Base-by-base conservation (phyloP, 2,329 filamentous ascomycete genomes). In the Ceratocystis ficicola region DNA sequence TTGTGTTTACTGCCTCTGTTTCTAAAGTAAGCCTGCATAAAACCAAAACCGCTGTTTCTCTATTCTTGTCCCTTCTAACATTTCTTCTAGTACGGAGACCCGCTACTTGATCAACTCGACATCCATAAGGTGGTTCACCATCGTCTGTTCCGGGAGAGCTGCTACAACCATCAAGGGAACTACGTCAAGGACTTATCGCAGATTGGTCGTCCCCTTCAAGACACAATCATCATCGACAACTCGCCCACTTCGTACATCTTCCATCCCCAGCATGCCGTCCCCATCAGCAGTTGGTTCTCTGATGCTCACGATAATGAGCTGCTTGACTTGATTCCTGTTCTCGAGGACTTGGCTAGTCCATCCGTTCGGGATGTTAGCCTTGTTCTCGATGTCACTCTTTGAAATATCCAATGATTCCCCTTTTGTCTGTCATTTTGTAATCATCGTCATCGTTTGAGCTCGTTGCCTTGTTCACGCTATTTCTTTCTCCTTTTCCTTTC, bases 251-350 rank as follows among this genome's bases (percentile, higher is more conserved):
- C 93, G 12, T 99, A 99, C 79, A 97, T 99, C 72, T 99, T 99
- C 83, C 94, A 99, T 75, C 94, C 94, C 28, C 93, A 99, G 79
- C 94, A 99, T 75, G 94, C 94, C 68, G 93, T 99, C 62, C 94
- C 94, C 30, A 99, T 99, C 78, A 96, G 92, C 83, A 97, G 93
- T 81, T 99, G 94, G 94, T 99, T 99, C 79, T 96, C 92, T 70
- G 94, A 99, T 77, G 94, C 94, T 69, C 94, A 99, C 77, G 94
- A 99, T 79, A 99, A 99, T 77, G 94, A 99, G 81, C 83, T 99
- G 69, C 82, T 99, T 73, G 94, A 99, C 75, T 81, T 99, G 72
- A 97, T 99, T 75, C 94, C 94, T 64, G 94, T 99, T 72, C 90
- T 99, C 70, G 94, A 99, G 81, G 94, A 99, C 77, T 82, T 99